phyloP scores from a whole-genome alignment of 352 stramenopile species.

The Elongisporangium anandrum region DNA sequence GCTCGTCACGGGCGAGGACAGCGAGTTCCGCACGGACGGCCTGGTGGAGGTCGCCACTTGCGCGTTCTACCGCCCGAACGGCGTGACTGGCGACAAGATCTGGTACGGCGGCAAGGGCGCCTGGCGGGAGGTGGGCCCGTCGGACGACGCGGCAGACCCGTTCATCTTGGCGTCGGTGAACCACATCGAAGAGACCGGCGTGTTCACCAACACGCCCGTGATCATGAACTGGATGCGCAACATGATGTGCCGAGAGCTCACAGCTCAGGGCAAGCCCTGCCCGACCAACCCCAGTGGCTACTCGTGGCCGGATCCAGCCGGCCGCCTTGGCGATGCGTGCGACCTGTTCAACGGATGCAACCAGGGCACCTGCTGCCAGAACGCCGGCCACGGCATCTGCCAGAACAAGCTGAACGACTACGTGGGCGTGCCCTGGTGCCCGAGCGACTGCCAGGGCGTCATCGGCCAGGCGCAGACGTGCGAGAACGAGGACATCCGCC shows the following conservation, averaged over 20 bases:
- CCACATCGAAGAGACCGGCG: slow-evolving; percentile 2
- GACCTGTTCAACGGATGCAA: slow-evolving; percentile 1
- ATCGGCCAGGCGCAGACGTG: slow-evolving; percentile 1
- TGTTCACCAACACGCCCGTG: slow-evolving; percentile 5
- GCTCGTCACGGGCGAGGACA: background rate
- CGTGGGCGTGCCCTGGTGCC: background rate
- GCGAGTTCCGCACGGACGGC: slow-evolving; percentile 1
- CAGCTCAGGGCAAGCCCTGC: background rate
- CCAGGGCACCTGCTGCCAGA: slow-evolving; percentile 1
- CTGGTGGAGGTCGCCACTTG: slow-evolving; percentile 2
- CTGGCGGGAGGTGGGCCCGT: background rate
- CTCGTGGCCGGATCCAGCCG: background rate
- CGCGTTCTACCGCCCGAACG: slow-evolving; percentile 1
- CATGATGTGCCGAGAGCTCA: slow-evolving; percentile 5
- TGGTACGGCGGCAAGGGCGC: slow-evolving; percentile 4
- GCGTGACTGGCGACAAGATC: background rate
- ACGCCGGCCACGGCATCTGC: slow-evolving; percentile 2
- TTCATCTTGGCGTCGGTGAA: slow-evolving; percentile 1
- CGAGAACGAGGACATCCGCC: slow-evolving; percentile 1
- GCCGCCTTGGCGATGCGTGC: background rate
- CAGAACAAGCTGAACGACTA: slow-evolving; percentile 4
- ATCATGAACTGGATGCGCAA: slow-evolving; percentile 7
- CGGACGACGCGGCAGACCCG: background rate
- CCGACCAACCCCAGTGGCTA: background rate
- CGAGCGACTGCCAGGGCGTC: slow-evolving; percentile 1